Conservation (phyloP, 495 filamentous ascomycete genomes). For the Tuber microsphaerosporum region DNA sequence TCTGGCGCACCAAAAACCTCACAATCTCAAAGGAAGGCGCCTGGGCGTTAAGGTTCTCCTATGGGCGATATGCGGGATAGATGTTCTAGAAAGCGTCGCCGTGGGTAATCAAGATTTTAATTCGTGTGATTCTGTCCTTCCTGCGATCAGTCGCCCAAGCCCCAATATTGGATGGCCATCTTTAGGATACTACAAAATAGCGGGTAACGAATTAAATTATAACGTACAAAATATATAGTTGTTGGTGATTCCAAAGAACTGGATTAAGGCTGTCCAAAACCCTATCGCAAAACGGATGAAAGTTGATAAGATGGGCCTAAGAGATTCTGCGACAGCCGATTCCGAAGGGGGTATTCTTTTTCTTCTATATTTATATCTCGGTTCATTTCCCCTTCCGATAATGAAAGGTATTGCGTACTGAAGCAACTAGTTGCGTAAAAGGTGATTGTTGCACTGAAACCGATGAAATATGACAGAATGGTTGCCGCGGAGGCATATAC, state of each 20-base stretch:
- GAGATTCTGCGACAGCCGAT: background rate
- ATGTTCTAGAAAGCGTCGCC: constrained; percentile 14
- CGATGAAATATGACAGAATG: background rate
- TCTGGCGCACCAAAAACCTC: background rate
- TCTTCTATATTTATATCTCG: constrained; percentile 4
- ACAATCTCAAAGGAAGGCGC: background rate
- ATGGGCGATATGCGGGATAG: constrained; percentile 9
- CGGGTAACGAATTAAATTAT: background rate
- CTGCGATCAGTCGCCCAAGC: background rate
- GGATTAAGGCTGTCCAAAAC: background rate
- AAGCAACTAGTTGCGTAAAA: background rate
- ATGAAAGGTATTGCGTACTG: background rate
- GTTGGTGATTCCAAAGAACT: background rate
- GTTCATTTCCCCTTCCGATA: background rate
- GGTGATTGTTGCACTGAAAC: background rate
- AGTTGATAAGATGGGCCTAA: background rate
- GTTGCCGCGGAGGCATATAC: background rate
- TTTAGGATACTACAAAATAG: background rate
- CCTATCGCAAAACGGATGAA: background rate
- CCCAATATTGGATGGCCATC: background rate
- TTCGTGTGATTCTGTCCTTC: background rate
- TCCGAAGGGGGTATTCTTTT: background rate
- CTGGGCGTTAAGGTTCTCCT: background rate
- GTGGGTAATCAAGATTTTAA: constrained; percentile 15
- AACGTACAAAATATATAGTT: background rate